These are phyloP conservation scores for Acanthamoeba royreba DNA, from an alignment of 208 protist genomes.

Conservation along the genomic window DNA sequence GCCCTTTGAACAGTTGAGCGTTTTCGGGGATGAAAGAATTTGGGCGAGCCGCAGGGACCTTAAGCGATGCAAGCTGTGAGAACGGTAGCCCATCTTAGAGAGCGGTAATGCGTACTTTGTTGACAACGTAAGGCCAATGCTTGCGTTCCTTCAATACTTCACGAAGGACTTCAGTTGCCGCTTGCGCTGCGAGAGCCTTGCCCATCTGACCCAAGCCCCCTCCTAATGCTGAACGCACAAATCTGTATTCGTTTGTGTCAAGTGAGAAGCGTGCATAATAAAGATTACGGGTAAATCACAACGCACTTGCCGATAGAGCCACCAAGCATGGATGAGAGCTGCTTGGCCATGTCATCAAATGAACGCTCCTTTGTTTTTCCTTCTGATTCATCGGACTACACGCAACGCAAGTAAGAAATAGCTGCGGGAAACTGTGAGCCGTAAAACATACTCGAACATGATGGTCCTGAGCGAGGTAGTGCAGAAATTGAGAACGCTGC, in stretches of 20 bases:
- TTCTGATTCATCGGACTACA: not conserved
- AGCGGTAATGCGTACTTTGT: not conserved
- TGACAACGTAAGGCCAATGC: not conserved
- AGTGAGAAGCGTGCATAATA: not conserved
- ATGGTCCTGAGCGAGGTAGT: conserved; percentile 33
- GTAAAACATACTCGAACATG: not conserved
- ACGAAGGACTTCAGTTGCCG: not conserved
- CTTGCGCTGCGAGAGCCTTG: not conserved
- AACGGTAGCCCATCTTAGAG: not conserved
- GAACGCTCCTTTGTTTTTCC: not conserved
- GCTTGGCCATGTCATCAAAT: not conserved
- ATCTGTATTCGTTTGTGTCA: not conserved
- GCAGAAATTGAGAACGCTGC: not conserved
- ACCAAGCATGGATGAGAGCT: not conserved
- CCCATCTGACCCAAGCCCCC: not conserved
- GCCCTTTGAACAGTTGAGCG: conserved; percentile 7
- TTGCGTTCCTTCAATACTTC: not conserved
- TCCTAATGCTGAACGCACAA: not conserved
- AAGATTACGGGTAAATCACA: not conserved
- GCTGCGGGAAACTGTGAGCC: not conserved
- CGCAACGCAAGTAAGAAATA: not conserved
- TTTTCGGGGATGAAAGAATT: not conserved
- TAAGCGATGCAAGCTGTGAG: not conserved
- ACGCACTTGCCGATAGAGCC: not conserved
- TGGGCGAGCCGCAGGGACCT: not conserved